Conservation (phyloP, 768 basidiomycete genomes). For the Agaricus subrufescens region DNA sequence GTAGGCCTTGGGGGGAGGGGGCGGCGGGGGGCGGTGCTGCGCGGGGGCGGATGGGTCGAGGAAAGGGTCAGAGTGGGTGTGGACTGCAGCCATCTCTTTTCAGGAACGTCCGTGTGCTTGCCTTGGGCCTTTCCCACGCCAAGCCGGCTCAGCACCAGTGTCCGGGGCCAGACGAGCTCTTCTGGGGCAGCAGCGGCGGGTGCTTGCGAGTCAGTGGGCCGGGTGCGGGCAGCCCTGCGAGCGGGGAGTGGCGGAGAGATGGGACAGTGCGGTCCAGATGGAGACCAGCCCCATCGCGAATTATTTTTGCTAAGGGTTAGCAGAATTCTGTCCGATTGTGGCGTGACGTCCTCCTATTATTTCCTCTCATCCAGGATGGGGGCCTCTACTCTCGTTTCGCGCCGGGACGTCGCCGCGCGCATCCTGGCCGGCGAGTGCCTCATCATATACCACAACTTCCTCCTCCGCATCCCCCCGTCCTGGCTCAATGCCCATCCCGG, state of each 20-base stretch:
- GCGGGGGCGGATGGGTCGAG: constrained; percentile 28
- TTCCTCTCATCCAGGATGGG: constrained; percentile 17
- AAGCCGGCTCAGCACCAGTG: constrained; percentile 12
- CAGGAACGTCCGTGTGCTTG: constrained; percentile 9
- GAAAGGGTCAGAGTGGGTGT: constrained; percentile 47
- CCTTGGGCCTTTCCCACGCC: constrained; percentile 26
- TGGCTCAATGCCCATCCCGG: constrained; percentile 93
- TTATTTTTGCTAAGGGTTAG: constrained; percentile 7
- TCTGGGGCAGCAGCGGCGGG: not conserved
- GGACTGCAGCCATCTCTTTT: constrained; percentile 28
- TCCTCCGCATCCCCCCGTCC: constrained; percentile 58
- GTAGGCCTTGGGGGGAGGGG: constrained; percentile 26
- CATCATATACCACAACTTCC: constrained; percentile 63
- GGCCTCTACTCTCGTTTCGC: constrained; percentile 24
- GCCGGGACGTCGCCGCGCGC: constrained; percentile 56
- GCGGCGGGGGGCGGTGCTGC: constrained; percentile 26
- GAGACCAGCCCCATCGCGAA: not conserved
- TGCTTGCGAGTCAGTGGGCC: no score
- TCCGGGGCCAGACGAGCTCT: not conserved
- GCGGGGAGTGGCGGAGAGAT: not conserved
- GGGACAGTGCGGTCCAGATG: not conserved
- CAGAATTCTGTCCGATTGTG: not conserved
- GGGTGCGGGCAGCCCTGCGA: not conserved
- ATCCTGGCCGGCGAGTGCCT: constrained; percentile 75
- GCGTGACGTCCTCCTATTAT: constrained; percentile 8